These are phyloP conservation scores for Malus domestica DNA, from an alignment of 306 rosid genomes.

Conservation along the genomic window DNA sequence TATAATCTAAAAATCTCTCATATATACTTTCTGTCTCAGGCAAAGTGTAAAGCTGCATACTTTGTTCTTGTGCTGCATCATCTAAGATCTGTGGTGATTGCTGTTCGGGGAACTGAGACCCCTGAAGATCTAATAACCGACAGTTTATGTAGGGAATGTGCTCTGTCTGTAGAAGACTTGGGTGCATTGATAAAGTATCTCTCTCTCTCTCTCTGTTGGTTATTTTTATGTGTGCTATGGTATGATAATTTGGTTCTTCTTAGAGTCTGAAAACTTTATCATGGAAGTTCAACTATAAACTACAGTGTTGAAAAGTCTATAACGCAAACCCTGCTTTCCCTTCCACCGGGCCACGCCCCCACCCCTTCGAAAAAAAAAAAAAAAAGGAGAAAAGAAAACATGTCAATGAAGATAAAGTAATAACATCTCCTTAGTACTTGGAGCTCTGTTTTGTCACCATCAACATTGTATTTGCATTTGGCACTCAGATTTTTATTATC, in stretches of 20 bases:
- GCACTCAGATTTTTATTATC: not conserved
- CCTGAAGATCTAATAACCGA: slow-evolving; percentile 92
- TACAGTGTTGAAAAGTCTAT: not conserved
- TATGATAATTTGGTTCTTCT: not conserved
- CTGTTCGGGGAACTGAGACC: slow-evolving; percentile 94
- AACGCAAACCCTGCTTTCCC: not conserved
- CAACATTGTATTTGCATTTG: not conserved
- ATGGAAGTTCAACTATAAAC: not conserved
- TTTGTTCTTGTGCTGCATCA: slow-evolving; percentile 82
- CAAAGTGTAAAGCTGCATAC: slow-evolving; percentile 80
- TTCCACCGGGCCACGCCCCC: too few species aligned
- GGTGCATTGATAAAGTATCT: slow-evolving; percentile 72
- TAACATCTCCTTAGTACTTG: not conserved
- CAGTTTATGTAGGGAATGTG: slow-evolving; percentile 72
- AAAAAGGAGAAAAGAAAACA: not conserved
- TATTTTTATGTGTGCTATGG: not conserved
- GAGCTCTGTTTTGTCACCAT: not conserved
- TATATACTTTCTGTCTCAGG: slow-evolving; percentile 39
- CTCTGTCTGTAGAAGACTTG: slow-evolving; percentile 66
- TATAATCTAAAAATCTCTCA: not conserved
- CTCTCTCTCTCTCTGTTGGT: slow-evolving; percentile 13
- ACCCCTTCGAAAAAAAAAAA: too few species aligned
- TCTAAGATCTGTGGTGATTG: slow-evolving; percentile 54
- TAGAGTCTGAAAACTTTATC: not conserved
- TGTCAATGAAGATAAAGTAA: not conserved